Base-by-base conservation (phyloP, 257 asterid genomes). In the Gentiana macrophylla region DNA sequence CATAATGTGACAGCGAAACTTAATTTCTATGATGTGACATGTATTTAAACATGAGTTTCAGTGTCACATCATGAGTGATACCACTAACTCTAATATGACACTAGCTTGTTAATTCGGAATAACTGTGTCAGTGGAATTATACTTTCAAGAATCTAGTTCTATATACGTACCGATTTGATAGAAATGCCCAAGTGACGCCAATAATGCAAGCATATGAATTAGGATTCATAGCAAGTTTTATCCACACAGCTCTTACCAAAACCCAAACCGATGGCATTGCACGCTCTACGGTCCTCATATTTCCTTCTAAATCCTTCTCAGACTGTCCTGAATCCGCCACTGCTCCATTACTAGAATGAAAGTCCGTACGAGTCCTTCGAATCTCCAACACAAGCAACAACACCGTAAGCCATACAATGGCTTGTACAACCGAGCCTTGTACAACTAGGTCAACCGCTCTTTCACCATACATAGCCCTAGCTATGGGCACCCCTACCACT, bases 401-500 rank as follows among this genome's bases (percentile, higher is more conserved):
- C 0, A 71, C 2, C 0, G 81, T 69, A 8, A 76, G 60, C 94
- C 94, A 84, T 2, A 81, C 65, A 3, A 81, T 74, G 7, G 82
- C 64, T 52, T 81, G 89, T 4, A 77, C 8, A 3, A 77, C 86
- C 0, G 84, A 76, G 0, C 65, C 53, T 61, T 82, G 94, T 6
- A 82, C 80, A 12, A 82, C 89, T 0, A 85, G 70, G 15, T 78
- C 82, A 1, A 67, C 80, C 0, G 67, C 89, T 55, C 52, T 36
- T 3, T 55, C 68, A 0, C 86, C 88, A 37, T 84, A 84, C 94
- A 84, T 82, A 52, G 86, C 84, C 62, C 57, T 66, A 33, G 77
- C 46, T 1, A 84, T 49, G 0, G 94, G 94, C 34, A 84, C 94
- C 0, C 94, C 90, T 0, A 81, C 77, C 3, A 84, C 84, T 6